phyloP scores from a whole-genome alignment of 345 rosid genomes.

The Syzygium oleosum region DNA sequence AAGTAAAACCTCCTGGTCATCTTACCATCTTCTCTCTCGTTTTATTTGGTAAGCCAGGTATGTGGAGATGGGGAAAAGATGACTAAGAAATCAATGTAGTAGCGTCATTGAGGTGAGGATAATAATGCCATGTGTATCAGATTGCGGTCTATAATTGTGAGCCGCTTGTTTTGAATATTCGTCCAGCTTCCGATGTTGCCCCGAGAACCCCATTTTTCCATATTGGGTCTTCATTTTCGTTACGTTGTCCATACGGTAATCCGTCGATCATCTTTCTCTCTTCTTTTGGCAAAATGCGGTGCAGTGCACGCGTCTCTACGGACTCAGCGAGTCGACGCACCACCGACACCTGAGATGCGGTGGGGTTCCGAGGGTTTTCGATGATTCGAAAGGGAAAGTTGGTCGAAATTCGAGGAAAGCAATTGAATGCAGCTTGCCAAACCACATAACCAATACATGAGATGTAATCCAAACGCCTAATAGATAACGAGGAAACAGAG shows the following conservation, averaged over 20 bases:
- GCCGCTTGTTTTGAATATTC: not conserved
- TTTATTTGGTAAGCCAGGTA: not conserved
- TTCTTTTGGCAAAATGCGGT: not conserved
- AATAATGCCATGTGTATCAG: not conserved
- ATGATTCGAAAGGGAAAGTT: not conserved
- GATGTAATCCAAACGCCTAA: not conserved
- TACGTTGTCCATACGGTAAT: accelerated
- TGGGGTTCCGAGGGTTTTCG: not conserved
- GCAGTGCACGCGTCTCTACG: accelerated
- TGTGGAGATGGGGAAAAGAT: not conserved
- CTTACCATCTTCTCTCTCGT: not conserved
- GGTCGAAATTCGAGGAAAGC: not conserved
- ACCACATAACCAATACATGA: not conserved
- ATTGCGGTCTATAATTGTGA: not conserved
- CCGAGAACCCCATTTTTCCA: accelerated
- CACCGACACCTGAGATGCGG: not conserved
- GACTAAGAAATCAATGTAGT: not conserved
- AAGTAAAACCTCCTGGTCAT: not conserved
- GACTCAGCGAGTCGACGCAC: not conserved
- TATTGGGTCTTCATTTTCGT: not conserved
- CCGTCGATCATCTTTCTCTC: not conserved
- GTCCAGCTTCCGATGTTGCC: no score
- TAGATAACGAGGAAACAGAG: not conserved
- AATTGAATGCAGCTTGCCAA: not conserved
- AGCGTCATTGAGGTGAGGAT: not conserved